Base-by-base conservation (phyloP, 139 green algal species). In the Tetraselmis striata region DNA sequence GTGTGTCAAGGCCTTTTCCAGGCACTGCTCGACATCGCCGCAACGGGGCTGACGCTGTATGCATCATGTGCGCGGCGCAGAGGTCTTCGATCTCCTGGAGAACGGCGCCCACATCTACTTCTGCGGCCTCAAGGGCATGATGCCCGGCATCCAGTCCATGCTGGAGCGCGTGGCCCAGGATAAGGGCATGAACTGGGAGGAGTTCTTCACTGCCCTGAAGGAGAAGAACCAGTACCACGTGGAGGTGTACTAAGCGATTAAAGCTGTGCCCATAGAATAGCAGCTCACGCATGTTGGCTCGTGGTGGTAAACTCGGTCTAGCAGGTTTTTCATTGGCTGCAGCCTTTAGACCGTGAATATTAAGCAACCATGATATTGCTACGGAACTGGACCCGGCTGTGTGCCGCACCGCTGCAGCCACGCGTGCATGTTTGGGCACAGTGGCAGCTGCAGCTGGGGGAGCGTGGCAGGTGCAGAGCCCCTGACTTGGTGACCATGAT, bases 91-190 rank as follows among this genome's bases (percentile, higher is more conserved):
- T 82, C 92, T 99, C 78, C 91, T 99, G 84, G 83, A 95, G 78
- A 92, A 96, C 84, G 97, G 97, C 58, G 97, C 90, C 5, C 93
- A 98, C 93, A 99, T 99, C 83, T 99, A 98, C 94, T 99, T 99
- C 94, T 99, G 97, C 90, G 96, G 97, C 75, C 92, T 99, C 23
- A 97, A 98, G 92, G 95, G 97, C 87, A 99, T 99, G 97, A 99
- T 99, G 97, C 97, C 97, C 79, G 95, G 88, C 83, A 98, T 98
- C 84, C 82, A 93, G 25, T 93, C 96, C 5, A 99, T 98, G 95
- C 91, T 99, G 25, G 89, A 98, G 93, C 88, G 91, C 79, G 97
- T 99, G 82, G 92, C 94, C 76, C 91, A 87, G 79, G 80, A 86
- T 59, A 98, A 98, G 93, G 92, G 93, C 88, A 86, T 98, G 75